A percentile compares a stretch with the other conserved stretches of the same genome.
These are phyloP conservation scores for Clavariopsis aquatica DNA, from an alignment of 495 filamentous ascomycete species.

Conservation along the genomic window DNA sequence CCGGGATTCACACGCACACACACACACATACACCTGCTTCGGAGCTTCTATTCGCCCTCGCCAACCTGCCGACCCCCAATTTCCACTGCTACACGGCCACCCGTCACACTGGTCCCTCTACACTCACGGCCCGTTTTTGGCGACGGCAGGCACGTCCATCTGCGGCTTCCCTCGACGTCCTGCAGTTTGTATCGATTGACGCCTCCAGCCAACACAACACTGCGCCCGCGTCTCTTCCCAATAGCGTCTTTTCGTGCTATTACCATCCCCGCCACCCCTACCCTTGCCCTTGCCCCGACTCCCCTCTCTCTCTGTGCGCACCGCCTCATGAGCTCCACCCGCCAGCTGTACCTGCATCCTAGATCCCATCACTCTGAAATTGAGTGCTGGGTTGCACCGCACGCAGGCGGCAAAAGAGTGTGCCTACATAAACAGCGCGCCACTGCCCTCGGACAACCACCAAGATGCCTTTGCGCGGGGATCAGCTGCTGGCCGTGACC, in stretches of 20 bases:
- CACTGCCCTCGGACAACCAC: neutral
- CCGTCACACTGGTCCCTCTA: neutral
- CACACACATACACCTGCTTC: neutral
- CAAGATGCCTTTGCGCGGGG: neutral
- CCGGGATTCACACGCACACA: too few relatives aligned
- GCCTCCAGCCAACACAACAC: neutral
- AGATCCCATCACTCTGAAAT: too few relatives aligned
- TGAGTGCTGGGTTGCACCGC: too few relatives aligned
- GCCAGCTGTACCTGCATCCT: neutral
- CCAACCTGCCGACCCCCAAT: neutral
- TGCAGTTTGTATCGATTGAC: constrained; percentile 5
- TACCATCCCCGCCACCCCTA: neutral
- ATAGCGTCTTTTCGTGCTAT: neutral
- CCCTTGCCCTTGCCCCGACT: too few relatives aligned
- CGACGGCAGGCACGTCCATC: constrained; percentile 1
- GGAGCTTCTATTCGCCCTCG: neutral
- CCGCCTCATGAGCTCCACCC: constrained; percentile 1
- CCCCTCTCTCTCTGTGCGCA: too few relatives aligned
- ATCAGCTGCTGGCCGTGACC: constrained; percentile 50
- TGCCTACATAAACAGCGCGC: neutral
- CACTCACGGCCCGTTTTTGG: neutral
- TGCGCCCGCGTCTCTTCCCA: neutral
- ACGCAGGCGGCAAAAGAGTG: neutral
- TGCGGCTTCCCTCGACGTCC: constrained; percentile 1
- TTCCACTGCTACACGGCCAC: neutral